These are phyloP conservation scores for Camellia lanceoleosa DNA, from an alignment of 148 eudicot species.

Conservation along the genomic window DNA sequence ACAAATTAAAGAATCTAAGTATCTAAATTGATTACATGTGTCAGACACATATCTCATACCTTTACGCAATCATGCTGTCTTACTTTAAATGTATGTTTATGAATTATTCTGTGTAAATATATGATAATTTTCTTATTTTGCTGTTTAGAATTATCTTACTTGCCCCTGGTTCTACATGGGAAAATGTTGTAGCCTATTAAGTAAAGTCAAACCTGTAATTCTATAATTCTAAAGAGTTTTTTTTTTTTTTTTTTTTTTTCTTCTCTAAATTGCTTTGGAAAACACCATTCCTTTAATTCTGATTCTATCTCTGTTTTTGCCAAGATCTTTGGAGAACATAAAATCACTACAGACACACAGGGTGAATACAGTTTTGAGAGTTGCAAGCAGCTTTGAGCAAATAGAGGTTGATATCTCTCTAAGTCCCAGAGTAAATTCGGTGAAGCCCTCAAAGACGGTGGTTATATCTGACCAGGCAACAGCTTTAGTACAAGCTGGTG, in stretches of 20 bases:
- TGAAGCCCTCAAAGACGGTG: slow-evolving; percentile 91
- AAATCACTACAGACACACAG: slow-evolving; percentile 15
- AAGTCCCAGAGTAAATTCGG: slow-evolving; percentile 87
- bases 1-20: too few relatives aligned
- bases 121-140: not conserved
- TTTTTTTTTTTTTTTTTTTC: not conserved
- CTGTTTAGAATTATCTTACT: not conserved
- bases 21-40: too few relatives aligned
- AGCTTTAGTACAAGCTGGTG: slow-evolving; percentile 94
- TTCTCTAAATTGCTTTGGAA: not conserved
- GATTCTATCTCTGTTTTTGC: slow-evolving; percentile 6
- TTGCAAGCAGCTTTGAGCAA: slow-evolving; percentile 31
- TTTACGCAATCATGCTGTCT: not conserved
- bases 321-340: slow-evolving; percentile 35
- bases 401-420: slow-evolving; percentile 62
- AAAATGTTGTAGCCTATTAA: not conserved
- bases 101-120: not conserved
- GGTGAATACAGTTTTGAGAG: slow-evolving; percentile 41
- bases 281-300: not conserved
- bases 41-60: too few relatives aligned
- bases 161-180: not conserved
- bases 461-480: slow-evolving; percentile 96
- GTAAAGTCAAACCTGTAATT: not conserved
- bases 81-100: not conserved
- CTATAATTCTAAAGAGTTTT: not conserved